Base-by-base conservation (phyloP, 129 eudicot genomes). In the Arctium lappa region DNA sequence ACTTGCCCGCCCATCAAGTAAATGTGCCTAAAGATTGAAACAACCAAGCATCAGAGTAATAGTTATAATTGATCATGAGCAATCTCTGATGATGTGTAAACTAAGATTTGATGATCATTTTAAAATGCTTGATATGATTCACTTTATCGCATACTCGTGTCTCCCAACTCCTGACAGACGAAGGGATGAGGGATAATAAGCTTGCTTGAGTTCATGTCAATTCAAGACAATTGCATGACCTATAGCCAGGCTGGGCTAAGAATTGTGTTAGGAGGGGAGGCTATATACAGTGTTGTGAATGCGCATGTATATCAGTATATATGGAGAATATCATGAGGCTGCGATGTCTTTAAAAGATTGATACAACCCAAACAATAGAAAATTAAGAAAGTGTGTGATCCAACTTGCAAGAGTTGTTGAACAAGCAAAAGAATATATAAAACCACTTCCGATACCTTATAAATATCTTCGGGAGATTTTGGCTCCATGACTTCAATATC, bases 401-500 rank as follows among this genome's bases (percentile, higher is more conserved):
- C 0, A 22, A 2, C 11, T 93, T 98, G 27, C 27, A 22, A 22
- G 27, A 22, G 27, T 22, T 22, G 27, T 22, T 22, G 27, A 22
- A 22, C 27, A 22, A 22, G 27, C 27, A 22, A 22, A 22, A 22
- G 27, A 22, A 22, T 0, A 22, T 22, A 22, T 22, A 22, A 22
- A 22, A 22, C 27, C 27, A 22, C 27, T 22, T 22, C 27, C 27
- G 27, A 22, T 22, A 22, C 27, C 99, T 96, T 96, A 39, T 96
- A 96, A 6, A 96, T 93, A 86, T 96, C 99, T 81, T 96, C 99
- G 6, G 99, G 99, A 79, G 98, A 91, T 74, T 96, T 96, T 80
- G 99, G 93, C 85, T 93, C 99, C 99, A 93, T 96, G 77, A 96
- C 99, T 88, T 96, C 99, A 62, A 96, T 93, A 88, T 96, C 99